phyloP scores from a whole-genome alignment of 2,329 filamentous ascomycete species.

The Colletotrichum somersetense region DNA sequence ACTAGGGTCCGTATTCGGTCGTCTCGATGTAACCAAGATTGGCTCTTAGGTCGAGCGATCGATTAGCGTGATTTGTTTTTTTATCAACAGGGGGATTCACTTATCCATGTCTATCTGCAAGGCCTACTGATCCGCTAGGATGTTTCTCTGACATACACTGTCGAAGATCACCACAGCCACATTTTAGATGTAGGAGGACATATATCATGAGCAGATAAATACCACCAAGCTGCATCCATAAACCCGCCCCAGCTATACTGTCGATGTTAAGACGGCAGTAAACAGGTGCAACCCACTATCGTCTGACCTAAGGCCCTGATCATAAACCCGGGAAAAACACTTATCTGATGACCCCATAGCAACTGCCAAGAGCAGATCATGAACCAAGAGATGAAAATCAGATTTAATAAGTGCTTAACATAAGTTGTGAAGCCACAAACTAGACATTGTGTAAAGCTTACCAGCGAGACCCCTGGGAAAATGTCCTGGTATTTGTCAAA shows the following conservation, averaged over 20 bases:
- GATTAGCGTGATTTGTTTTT: constrained; percentile 23
- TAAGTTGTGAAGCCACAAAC: background rate
- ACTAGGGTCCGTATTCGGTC: background rate
- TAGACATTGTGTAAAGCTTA: accelerated
- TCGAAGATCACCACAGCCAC: constrained; percentile 35
- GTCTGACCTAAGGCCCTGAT: background rate
- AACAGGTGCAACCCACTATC: background rate
- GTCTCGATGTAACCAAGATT: background rate
- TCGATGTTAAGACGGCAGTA: background rate
- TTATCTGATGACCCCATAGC: background rate
- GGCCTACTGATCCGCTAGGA: constrained; percentile 1
- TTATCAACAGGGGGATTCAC: constrained; percentile 15
- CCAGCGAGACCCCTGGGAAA: too few species aligned
- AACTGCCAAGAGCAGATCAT: background rate
- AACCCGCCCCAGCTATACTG: background rate
- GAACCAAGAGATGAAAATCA: background rate
- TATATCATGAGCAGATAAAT: background rate
- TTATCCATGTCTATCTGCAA: constrained; percentile 11
- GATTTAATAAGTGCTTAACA: background rate
- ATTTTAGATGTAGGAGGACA: background rate
- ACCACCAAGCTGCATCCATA: too few species aligned
- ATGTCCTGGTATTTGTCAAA: background rate
- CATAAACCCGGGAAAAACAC: too few species aligned
- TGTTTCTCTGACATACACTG: constrained; percentile 22
- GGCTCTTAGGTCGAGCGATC: constrained; percentile 25